Evolutionary conservation across 176 grass and related monocot genomes (phyloP), one percentile per base, ranked within the genome.

Genomic region (Zizania latifolia): DNA sequence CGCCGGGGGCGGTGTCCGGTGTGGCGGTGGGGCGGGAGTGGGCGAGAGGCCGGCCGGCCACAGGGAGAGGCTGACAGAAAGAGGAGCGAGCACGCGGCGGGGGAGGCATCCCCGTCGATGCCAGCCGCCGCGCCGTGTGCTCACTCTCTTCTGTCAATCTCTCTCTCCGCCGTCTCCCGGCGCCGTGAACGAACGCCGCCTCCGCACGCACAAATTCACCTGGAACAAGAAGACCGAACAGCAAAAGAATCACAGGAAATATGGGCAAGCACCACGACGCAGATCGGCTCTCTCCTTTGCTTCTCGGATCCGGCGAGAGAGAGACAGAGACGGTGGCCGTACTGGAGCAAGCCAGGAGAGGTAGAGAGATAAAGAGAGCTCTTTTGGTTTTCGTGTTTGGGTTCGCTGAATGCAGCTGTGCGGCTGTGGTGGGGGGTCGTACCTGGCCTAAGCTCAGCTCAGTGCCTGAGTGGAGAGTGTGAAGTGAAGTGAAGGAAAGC

Each of bases 131-230:
- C 54, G 77, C 70, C 83, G 70, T 58, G 83, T 80, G 83, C 83
- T 86, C 83, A 22, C 83, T 86, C 83, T 86, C 83, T 86, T 80
- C 77, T 81, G 77, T 86, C 77, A 86, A 75, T 69, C 70, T 75
- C 83, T 28, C 16, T 45, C 44, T 45, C 14, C 41, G 41, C 44
- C 44, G 5, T 5, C 43, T 2, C 10, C 43, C 39, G 2, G 27
- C 27, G 40, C 39, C 67, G 23, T 39, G 30, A 45, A 45, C n/a
- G 23, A 29, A 19, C 27, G 22, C 7, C 26, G 0, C 32, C 32
- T 4, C 23, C n/a, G 2, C 3, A 0, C 3, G 4, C n/a, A n/a
- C n/a, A n/a, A n/a, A n/a, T n/a, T 0, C 0, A 22, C 65, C 40
- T 29, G 40, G 24, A 58, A 75, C 1, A 8, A 32, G 29, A 74